phyloP scores from a whole-genome alignment of 352 stramenopile genomes.

The Thraustochytrium striatum region DNA sequence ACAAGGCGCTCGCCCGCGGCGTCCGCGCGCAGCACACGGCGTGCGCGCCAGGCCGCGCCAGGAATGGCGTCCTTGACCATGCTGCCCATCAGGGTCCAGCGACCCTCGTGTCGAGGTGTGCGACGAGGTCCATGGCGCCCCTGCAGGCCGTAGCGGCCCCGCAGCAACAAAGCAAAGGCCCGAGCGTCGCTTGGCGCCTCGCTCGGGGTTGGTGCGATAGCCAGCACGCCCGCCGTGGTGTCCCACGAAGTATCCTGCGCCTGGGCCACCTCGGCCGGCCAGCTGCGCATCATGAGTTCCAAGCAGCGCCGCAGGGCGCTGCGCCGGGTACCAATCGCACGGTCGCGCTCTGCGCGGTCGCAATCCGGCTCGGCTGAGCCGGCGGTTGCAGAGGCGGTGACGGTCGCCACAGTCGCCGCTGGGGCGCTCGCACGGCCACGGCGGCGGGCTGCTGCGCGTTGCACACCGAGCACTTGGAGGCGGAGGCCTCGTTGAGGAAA shows the following conservation, averaged over 20 bases:
- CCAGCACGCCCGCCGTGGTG: conserved; percentile 25
- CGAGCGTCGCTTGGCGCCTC: background rate
- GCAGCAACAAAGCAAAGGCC: background rate
- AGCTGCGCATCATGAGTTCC: background rate
- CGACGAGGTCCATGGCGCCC: conserved; percentile 19
- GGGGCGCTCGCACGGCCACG: background rate
- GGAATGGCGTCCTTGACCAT: background rate
- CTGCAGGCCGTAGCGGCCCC: background rate
- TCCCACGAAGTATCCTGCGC: too few relatives aligned
- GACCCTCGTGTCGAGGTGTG: background rate
- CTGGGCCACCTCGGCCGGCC: too few relatives aligned
- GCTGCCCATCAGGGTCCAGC: background rate
- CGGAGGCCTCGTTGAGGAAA: background rate
- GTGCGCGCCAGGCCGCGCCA: conserved; percentile 10
- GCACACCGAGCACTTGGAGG: conserved; percentile 1
- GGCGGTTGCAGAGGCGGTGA: background rate
- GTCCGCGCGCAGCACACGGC: conserved; percentile 22
- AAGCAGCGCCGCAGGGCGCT: too few relatives aligned
- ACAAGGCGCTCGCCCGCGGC: conserved; percentile 3
- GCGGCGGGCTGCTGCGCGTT: background rate
- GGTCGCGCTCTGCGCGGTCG: background rate
- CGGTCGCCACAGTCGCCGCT: background rate
- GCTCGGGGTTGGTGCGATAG: background rate
- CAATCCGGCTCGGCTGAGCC: background rate
- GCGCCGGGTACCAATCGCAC: background rate